Conservation (phyloP, 352 stramenopile genomes). For the Pythium dissimile region DNA sequence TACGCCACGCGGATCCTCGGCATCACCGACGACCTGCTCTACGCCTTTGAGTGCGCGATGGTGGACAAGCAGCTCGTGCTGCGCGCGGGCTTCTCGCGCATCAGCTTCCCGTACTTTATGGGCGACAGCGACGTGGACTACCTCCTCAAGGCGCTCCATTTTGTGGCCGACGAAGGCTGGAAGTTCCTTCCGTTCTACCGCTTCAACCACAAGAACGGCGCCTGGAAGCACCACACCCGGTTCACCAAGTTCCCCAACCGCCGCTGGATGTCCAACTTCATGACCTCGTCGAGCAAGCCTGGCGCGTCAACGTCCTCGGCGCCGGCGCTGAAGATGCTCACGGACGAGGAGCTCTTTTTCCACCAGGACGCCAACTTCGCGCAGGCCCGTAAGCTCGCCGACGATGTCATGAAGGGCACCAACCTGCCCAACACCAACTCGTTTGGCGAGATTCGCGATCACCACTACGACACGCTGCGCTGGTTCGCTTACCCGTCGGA, state of each 20-base stretch:
- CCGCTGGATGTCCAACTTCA: conserved; percentile 24
- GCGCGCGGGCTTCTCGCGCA: conserved; percentile 89
- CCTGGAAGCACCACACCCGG: conserved; percentile 76
- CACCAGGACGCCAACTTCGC: conserved; percentile 19
- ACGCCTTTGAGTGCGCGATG: conserved; percentile 74
- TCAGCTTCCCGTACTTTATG: conserved; percentile 88
- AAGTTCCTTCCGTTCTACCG: conserved; percentile 90
- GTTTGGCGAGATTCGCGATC: conserved; percentile 22
- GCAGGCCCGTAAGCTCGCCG: conserved; percentile 19
- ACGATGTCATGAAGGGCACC: conserved; percentile 12
- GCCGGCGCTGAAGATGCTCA: background rate
- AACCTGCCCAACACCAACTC: conserved; percentile 1
- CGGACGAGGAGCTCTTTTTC: conserved; percentile 7
- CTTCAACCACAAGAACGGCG: conserved; percentile 93
- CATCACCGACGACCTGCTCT: conserved; percentile 58
- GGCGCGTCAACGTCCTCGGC: background rate
- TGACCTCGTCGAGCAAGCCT: background rate
- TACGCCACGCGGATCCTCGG: conserved; percentile 91
- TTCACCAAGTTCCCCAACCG: conserved; percentile 31
- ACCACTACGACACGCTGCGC: conserved; percentile 29
- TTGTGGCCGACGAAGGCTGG: conserved; percentile 88
- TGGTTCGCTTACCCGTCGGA: conserved; percentile 51
- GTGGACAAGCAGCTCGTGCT: conserved; percentile 89
- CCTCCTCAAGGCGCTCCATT: conserved; percentile 87
- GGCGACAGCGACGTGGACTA: conserved; percentile 81